These are phyloP conservation scores for Lasiosphaeria ovina DNA, from an alignment of 495 filamentous ascomycete species.

Conservation along the genomic window DNA sequence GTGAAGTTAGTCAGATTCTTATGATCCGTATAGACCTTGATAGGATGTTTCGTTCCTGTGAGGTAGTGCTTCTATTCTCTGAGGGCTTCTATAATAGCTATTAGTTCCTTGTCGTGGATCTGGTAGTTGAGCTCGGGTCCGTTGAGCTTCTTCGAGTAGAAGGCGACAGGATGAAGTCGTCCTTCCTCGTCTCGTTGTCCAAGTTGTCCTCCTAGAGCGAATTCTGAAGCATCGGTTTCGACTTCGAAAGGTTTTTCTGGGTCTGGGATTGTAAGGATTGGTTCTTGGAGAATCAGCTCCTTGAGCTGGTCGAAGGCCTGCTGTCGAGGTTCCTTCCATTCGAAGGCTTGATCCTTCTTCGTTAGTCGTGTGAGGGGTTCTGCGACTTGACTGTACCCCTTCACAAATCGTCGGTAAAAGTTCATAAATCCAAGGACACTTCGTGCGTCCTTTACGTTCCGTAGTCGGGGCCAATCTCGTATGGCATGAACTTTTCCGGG, in stretches of 20 bases:
- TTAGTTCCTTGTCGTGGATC: conserved; percentile 24
- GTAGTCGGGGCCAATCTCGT: neutral
- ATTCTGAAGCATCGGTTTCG: conserved; percentile 2
- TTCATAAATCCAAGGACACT: conserved; percentile 12
- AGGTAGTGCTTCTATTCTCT: conserved; percentile 11
- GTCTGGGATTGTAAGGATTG: neutral
- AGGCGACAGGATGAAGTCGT: neutral
- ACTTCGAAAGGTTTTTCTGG: neutral
- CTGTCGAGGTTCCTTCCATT: too few species aligned
- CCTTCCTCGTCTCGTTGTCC: neutral
- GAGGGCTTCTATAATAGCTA: conserved; percentile 8
- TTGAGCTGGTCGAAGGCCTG: conserved; percentile 8
- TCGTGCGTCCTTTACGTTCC: neutral
- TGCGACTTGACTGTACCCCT: neutral
- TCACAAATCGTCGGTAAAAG: conserved; percentile 18
- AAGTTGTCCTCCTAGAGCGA: neutral
- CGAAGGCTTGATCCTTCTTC: neutral
- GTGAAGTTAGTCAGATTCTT: conserved; percentile 9
- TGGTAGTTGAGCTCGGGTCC: conserved; percentile 19
- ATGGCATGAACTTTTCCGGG: conserved; percentile 10
- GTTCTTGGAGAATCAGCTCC: neutral
- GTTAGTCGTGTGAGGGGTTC: neutral
- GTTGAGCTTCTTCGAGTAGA: conserved; percentile 15
- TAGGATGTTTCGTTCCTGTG: neutral
- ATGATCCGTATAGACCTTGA: conserved; percentile 11